These are phyloP conservation scores for Yarrowia sp. DNA, from an alignment of 805 yeast genomes.

Conservation along the genomic window DNA sequence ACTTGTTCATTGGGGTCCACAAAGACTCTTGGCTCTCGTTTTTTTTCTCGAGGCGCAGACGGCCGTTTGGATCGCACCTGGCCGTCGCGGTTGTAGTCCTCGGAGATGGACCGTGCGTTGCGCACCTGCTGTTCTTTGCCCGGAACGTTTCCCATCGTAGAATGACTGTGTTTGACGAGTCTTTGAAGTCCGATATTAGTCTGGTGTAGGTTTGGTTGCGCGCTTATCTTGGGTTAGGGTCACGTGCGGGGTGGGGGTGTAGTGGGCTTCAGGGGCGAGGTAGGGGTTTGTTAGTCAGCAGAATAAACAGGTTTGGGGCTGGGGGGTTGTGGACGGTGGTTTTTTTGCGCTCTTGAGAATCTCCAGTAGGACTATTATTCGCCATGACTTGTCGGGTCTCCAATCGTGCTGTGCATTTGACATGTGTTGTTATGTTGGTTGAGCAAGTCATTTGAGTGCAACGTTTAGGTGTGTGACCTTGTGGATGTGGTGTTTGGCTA, in stretches of 20 bases:
- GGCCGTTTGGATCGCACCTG: neutral
- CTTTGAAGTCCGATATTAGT: neutral
- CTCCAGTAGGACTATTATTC: no score
- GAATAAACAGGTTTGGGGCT: neutral
- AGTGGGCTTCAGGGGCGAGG: neutral
- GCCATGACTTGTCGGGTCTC: no score
- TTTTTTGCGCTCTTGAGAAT: neutral
- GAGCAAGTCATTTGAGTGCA: neutral
- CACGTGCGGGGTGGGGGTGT: constrained; percentile 9
- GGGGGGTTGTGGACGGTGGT: no score
- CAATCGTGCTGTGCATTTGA: constrained; percentile 1
- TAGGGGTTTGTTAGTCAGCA: neutral
- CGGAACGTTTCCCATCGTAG: constrained; percentile 22
- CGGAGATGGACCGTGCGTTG: constrained; percentile 5
- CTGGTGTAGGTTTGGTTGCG: neutral
- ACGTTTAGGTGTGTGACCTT: neutral
- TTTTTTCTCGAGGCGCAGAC: constrained; percentile 1
- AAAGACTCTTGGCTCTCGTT: constrained; percentile 8
- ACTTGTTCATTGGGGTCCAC: constrained; percentile 41
- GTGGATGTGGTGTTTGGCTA: neutral
- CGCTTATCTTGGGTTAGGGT: constrained; percentile 24
- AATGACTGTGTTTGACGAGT: neutral
- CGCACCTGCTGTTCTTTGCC: constrained; percentile 14
- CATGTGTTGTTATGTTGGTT: constrained; percentile 10
- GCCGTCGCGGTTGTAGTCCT: constrained; percentile 8